Base-by-base conservation (phyloP, 1,284 basidiomycete species). In the Ceratobasidium sp. region DNA sequence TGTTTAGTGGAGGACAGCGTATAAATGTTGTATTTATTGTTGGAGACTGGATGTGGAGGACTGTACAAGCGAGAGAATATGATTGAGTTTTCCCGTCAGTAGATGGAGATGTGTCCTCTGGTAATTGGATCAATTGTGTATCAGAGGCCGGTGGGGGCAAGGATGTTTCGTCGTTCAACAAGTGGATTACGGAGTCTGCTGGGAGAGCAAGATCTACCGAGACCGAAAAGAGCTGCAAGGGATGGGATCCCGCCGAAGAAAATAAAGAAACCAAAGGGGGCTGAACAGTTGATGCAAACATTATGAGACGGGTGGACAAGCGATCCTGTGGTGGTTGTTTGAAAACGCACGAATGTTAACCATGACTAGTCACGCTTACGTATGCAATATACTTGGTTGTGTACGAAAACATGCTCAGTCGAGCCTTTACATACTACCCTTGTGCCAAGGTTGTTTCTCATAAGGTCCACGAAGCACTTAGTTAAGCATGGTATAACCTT, bases 11-110 rank as follows among this genome's bases (percentile, higher is more conserved):
- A 49, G 85, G 91, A 76, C 82, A 87, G 27, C 85, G 86, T 55
- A 94, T 87, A 75, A 83, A 94, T 0, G 92, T 91, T 35, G 81
- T 85, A 35, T 79, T 82, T 34, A 92, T 76, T 0, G 86, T 86
- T 7, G 91, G 91, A 2, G 90, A 92, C 75, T 94, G 92, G 50
- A 94, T 84, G 73, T 94, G 92, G n/a, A 94, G 81, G 0, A 93
- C 91, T 0, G 85, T 86, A 74, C 58, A 62, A 32, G 58, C 27
- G 2, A 50, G 7, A n/a, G 7, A 7, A 31, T 31, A 22, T 25
- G 42, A 29, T 35, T 75, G 83, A 75, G n/a, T 87, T 55, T 60
- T 42, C 50, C 58, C 25, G 22, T 60, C 22, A 20, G 31, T 8
- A 20, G 68, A 38, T 40, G 49, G 31, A 31, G 38, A 22, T 69